phyloP scores from a whole-genome alignment of 768 basidiomycete genomes.

The Stropharia rugosoannulata region DNA sequence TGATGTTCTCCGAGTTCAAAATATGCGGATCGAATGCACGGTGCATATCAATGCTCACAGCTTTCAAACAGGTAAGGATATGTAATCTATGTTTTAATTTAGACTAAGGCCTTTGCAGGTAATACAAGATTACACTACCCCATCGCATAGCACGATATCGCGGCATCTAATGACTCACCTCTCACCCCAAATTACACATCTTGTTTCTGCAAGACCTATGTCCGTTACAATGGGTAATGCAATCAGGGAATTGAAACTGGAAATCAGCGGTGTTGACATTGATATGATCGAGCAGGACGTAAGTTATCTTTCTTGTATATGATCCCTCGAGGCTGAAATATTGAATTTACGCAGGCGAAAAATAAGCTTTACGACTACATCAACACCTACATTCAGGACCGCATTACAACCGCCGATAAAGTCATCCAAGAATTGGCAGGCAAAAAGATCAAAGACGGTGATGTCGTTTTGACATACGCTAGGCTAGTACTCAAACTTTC shows the following conservation, averaged over 20 bases:
- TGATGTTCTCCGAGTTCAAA: conserved; percentile 90
- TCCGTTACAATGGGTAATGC: conserved; percentile 94
- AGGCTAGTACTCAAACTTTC: conserved; percentile 46
- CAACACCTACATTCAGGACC: conserved; percentile 90
- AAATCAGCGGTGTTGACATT: conserved; percentile 89
- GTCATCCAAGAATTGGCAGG: conserved; percentile 88
- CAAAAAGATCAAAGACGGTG: conserved; percentile 93
- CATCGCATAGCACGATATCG: conserved; percentile 82
- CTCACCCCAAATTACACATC: conserved; percentile 89
- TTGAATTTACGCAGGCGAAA: conserved; percentile 65
- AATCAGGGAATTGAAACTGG: conserved; percentile 90
- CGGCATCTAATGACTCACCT: conserved; percentile 91
- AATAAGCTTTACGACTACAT: conserved; percentile 80
- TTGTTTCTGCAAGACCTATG: conserved; percentile 87
- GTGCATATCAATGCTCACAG: conserved; percentile 87
- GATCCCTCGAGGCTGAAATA: conserved; percentile 3
- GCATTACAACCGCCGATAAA: conserved; percentile 90
- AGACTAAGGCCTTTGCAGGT: conserved; percentile 48
- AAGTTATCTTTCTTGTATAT: conserved; percentile 13
- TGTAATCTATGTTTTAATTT: conserved; percentile 9
- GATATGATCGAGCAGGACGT: conserved; percentile 97
- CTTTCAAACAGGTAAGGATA: conserved; percentile 82
- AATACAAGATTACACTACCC: conserved; percentile 88
- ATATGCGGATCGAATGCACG: conserved; percentile 95
- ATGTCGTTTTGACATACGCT: conserved; percentile 91